These are phyloP conservation scores for Coniella lustricola DNA, from an alignment of 2,329 filamentous ascomycete genomes.

Conservation along the genomic window DNA sequence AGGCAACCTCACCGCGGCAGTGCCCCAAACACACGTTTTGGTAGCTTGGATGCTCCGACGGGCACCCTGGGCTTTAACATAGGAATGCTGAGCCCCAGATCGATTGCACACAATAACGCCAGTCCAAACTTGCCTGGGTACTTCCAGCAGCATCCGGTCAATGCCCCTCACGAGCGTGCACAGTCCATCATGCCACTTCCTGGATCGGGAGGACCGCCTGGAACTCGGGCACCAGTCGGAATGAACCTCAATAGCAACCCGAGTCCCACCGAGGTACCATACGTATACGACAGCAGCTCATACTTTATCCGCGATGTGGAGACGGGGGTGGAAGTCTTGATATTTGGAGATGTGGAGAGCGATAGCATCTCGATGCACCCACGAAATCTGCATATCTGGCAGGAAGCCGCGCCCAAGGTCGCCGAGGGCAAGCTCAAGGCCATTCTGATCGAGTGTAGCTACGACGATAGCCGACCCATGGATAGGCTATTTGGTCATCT, in stretches of 20 bases:
- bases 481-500: constrained; percentile 82
- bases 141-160: constrained; percentile 19
- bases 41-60: constrained; percentile 40
- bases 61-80: constrained; percentile 16
- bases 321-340: constrained; percentile 70
- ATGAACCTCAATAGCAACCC: constrained; percentile 6
- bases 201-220: not conserved
- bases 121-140: constrained; percentile 18
- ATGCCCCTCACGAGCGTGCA: constrained; percentile 18
- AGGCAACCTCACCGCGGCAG: constrained; percentile 59
- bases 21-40: constrained; percentile 41
- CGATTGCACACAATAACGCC: constrained; percentile 21
- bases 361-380: constrained; percentile 78
- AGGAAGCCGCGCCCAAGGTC: constrained; percentile 81
- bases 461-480: constrained; percentile 71
- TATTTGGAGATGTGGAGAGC: constrained; percentile 94
- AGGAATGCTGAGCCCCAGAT: constrained; percentile 22
- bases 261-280: constrained; percentile 42
- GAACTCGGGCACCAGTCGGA: constrained; percentile 1
- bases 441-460: constrained; percentile 95
- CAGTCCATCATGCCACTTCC: constrained; percentile 2
- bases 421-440: constrained; percentile 63
- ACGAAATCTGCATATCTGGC: constrained; percentile 77
- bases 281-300: constrained; percentile 80
- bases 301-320: constrained; percentile 80